A percentile compares a stretch with the other conserved stretches of the same genome.
Evolutionary conservation across 2,329 filamentous ascomycete species (phyloP).

Genomic region (Cladosporium austrohemisphaericum): DNA sequence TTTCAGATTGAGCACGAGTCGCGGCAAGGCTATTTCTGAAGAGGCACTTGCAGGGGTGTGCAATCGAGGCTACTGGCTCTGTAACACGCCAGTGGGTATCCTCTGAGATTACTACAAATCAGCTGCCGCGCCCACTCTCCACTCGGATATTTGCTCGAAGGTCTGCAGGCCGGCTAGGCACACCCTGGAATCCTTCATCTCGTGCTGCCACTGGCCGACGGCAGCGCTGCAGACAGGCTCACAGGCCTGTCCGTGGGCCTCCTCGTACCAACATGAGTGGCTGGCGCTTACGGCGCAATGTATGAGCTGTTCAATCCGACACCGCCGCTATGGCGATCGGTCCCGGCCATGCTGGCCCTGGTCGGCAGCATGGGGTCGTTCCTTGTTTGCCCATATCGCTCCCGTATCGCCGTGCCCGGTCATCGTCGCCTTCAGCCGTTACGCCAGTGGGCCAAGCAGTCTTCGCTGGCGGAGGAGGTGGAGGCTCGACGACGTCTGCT

Average conservation of each 20-base stretch:
- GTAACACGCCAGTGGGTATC: slow-evolving; percentile 7
- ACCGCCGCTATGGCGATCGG: slow-evolving; percentile 4
- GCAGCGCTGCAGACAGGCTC: background rate
- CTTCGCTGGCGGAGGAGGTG: slow-evolving; percentile 2
- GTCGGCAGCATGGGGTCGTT: background rate
- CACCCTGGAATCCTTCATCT: slow-evolving; percentile 8
- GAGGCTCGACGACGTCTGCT: slow-evolving; percentile 8
- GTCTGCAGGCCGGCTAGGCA: background rate
- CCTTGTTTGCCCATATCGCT: slow-evolving; percentile 4
- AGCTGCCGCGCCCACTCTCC: background rate
- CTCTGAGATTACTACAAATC: slow-evolving; percentile 9
- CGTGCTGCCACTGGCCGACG: background rate
- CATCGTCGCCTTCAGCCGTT: slow-evolving; percentile 3
- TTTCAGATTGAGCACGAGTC: background rate
- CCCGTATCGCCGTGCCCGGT: background rate
- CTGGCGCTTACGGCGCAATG: slow-evolving; percentile 5
- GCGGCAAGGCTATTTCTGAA: slow-evolving; percentile 5
- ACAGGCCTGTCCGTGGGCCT: background rate
- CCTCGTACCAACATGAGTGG: background rate
- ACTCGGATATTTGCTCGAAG: slow-evolving; percentile 2
- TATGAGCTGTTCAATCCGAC: slow-evolving; percentile 7
- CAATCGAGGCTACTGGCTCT: background rate
- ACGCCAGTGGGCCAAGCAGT: slow-evolving; percentile 5
- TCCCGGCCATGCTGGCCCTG: slow-evolving; percentile 5
- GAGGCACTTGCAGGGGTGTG: slow-evolving; percentile 11